These are phyloP conservation scores for Tillandsia leiboldiana DNA, from an alignment of 176 grass and related monocot species.

Conservation along the genomic window DNA sequence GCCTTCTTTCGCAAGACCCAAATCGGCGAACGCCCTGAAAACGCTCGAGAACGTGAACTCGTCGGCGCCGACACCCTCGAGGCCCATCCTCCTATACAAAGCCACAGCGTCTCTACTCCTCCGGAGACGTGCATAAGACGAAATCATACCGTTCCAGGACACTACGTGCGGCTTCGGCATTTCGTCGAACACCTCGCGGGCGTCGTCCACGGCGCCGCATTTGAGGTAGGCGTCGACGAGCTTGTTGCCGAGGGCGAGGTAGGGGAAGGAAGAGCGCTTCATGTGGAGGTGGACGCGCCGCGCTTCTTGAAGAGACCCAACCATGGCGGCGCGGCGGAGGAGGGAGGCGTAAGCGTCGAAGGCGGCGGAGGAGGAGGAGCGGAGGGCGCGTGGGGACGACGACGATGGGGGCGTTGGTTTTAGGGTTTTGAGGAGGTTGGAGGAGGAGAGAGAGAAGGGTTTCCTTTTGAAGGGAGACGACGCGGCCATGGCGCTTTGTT, in stretches of 20 bases:
- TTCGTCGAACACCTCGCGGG: conserved; percentile 20
- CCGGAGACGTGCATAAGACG: conserved; percentile 2
- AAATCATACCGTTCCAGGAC: conserved; percentile 20
- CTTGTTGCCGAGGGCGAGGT: conserved; percentile 22
- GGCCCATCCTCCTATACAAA: conserved; percentile 10
- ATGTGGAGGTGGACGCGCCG: conserved; percentile 21
- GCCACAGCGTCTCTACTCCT: conserved; percentile 2
- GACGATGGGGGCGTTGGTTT: neutral
- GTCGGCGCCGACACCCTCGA: conserved; percentile 6
- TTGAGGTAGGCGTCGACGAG: conserved; percentile 20
- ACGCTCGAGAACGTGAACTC: conserved; percentile 23
- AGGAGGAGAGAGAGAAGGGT: neutral
- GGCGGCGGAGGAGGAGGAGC: neutral
- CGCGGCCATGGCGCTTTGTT: neutral
- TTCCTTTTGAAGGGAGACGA: neutral
- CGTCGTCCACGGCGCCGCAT: conserved; percentile 14
- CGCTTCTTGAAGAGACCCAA: neutral
- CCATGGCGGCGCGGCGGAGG: conserved; percentile 14
- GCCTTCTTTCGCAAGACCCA: conserved; percentile 13
- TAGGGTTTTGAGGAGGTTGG: neutral
- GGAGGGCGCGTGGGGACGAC: neutral
- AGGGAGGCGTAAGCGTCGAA: conserved; percentile 15
- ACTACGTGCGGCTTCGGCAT: conserved; percentile 25
- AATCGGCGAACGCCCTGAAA: conserved; percentile 10
- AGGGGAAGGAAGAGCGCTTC: conserved; percentile 10